Evolutionary conservation across 805 yeast species (phyloP).

Genomic region (Brettanomyces nanus): DNA sequence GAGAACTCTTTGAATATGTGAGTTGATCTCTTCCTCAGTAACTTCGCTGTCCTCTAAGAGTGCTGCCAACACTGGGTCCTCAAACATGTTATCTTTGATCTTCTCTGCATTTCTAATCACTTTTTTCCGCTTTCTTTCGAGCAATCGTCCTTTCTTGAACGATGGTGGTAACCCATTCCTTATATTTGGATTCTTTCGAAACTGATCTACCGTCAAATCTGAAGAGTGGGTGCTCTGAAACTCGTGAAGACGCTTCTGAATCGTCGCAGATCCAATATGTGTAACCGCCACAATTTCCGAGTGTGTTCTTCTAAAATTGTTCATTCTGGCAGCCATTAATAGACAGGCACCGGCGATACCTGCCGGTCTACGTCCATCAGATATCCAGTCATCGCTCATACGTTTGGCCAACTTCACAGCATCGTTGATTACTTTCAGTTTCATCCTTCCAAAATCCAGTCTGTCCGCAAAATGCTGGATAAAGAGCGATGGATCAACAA

Average conservation of each 20-base stretch:
- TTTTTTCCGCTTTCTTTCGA: conserved; percentile 30
- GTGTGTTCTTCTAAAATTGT: conserved; percentile 84
- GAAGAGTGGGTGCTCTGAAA: conserved; percentile 75
- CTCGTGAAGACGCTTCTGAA: conserved; percentile 84
- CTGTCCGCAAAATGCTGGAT: conserved; percentile 91
- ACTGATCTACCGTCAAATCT: conserved; percentile 59
- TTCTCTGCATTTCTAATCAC: conserved; percentile 25
- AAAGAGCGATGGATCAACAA: conserved; percentile 90
- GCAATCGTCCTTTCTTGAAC: conserved; percentile 50
- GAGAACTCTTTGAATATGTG: conserved; percentile 22
- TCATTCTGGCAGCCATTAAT: conserved; percentile 92
- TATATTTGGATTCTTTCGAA: conserved; percentile 41
- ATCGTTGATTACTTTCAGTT: conserved; percentile 71
- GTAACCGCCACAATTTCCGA: conserved; percentile 92
- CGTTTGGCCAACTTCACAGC: conserved; percentile 81
- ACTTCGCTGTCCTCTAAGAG: conserved; percentile 36
- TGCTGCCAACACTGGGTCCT: conserved; percentile 36
- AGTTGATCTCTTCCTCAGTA: conserved; percentile 37
- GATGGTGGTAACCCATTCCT: conserved; percentile 76
- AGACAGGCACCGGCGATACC: conserved; percentile 98
- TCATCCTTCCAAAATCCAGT: conserved; percentile 69
- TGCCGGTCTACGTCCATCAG: conserved; percentile 95
- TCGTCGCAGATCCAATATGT: conserved; percentile 89
- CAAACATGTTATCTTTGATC: conserved; percentile 31
- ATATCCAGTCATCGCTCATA: conserved; percentile 94